A percentile compares a stretch with the other conserved stretches of the same genome.
Conservation (phyloP, 2,329 filamentous ascomycete species). For the Metarhizium humberi region DNA sequence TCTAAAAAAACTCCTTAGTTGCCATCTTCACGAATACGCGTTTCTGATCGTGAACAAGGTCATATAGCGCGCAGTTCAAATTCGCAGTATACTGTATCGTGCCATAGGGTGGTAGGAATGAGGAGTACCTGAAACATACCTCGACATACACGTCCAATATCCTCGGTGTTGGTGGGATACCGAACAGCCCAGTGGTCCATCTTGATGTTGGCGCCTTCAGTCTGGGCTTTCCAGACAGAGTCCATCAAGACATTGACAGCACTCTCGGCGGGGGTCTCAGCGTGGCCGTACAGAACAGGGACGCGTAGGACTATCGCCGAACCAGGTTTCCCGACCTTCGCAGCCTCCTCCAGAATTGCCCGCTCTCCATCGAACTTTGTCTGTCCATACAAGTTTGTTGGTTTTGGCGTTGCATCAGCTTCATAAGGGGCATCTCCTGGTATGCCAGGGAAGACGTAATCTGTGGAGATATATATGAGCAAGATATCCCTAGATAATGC, state of each 20-base stretch:
- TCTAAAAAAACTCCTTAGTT: conserved; percentile 35
- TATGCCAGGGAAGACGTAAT: conserved; percentile 68
- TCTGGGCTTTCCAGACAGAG: conserved; percentile 63
- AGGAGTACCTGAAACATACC: conserved; percentile 32
- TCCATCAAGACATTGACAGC: conserved; percentile 78
- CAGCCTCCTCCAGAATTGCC: conserved; percentile 56
- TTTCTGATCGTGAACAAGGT: neutral
- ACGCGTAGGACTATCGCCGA: conserved; percentile 66
- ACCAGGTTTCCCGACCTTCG: conserved; percentile 36
- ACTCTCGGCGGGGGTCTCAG: conserved; percentile 61
- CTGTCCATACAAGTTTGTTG: conserved; percentile 67
- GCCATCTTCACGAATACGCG: neutral
- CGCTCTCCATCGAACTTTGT: conserved; percentile 51
- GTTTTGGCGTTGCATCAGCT: conserved; percentile 49
- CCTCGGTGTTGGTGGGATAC: conserved; percentile 83
- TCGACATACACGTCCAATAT: conserved; percentile 69
- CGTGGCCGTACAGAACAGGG: conserved; percentile 76
- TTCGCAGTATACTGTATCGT: neutral
- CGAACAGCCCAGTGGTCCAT: conserved; percentile 83
- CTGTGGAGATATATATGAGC: conserved; percentile 72
- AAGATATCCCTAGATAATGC: conserved; percentile 53
- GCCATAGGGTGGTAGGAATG: neutral
- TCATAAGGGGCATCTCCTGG: conserved; percentile 80
- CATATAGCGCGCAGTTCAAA: neutral
- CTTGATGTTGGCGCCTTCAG: conserved; percentile 49